Conservation (phyloP, 2,329 filamentous ascomycete species). For the Cladosporium halotolerans region DNA sequence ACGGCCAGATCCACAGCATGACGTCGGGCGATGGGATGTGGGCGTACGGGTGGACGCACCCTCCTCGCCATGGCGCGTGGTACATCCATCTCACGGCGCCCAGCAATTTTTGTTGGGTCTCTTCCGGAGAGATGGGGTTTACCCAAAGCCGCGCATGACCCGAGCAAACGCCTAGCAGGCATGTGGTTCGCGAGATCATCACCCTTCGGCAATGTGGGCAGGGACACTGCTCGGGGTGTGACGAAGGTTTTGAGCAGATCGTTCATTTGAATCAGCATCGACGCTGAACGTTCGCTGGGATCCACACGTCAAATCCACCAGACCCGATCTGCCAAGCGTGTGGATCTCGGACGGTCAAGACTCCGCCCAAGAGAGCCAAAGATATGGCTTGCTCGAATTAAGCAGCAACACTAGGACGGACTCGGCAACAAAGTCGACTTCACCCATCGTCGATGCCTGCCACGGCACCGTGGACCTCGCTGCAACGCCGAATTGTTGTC, state of each 20-base stretch:
- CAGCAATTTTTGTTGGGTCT: conserved; percentile 9
- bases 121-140: conserved; percentile 6
- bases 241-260: conserved; percentile 11
- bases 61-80: conserved; percentile 1
- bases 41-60: background rate
- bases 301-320: background rate
- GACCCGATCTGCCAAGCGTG: conserved; percentile 5
- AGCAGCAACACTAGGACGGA: conserved; percentile 6
- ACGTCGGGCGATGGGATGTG: conserved; percentile 6
- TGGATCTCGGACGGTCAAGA: background rate
- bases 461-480: background rate
- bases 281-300: conserved; percentile 2
- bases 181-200: conserved; percentile 1
- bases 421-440: conserved; percentile 3
- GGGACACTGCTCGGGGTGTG: background rate
- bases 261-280: conserved; percentile 6
- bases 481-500: background rate
- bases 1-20: conserved; percentile 10
- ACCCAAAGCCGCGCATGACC: background rate
- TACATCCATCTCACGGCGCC: background rate
- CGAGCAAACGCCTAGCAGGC: background rate
- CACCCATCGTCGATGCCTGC: conserved; percentile 4
- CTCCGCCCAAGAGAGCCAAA: conserved; percentile 9
- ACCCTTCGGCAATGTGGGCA: background rate
- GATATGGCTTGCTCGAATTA: conserved; percentile 10